Conservation (phyloP, 2,329 filamentous ascomycete genomes). For the Neocatenulostroma microsporum region DNA sequence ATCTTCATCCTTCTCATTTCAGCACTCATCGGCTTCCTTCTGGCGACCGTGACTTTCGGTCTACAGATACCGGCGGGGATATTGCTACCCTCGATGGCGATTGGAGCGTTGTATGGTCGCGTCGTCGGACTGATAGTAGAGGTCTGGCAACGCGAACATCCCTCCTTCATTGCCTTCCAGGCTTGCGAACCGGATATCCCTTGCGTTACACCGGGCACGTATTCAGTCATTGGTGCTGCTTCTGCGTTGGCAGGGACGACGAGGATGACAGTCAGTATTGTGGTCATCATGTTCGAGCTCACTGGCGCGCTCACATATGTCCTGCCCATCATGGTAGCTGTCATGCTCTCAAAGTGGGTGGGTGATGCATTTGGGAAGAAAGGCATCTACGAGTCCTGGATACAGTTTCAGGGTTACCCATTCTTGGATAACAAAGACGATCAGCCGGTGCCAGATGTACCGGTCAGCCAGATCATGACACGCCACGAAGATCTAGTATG, state of each 20-base stretch:
- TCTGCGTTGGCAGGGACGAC: constrained; percentile 91
- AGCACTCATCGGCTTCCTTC: constrained; percentile 71
- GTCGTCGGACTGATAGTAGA: constrained; percentile 84
- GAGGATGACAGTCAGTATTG: constrained; percentile 93
- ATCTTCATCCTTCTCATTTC: constrained; percentile 78
- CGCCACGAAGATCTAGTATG: constrained; percentile 82
- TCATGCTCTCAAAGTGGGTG: constrained; percentile 98
- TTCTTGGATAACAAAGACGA: constrained; percentile 91
- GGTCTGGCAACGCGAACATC: constrained; percentile 74
- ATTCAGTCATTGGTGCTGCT: constrained; percentile 91
- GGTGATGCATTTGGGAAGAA: constrained; percentile 88
- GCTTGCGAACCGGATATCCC: constrained; percentile 74
- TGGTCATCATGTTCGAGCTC: constrained; percentile 99
- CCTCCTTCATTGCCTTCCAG: constrained; percentile 66
- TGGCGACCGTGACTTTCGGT: constrained; percentile 84
- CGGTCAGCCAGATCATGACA: constrained; percentile 86
- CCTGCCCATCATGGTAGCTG: constrained; percentile 95
- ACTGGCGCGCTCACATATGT: constrained; percentile 95
- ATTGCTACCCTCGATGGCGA: constrained; percentile 90
- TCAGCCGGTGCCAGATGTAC: constrained; percentile 66
- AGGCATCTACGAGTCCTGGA: constrained; percentile 98
- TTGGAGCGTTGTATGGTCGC: constrained; percentile 82
- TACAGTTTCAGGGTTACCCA: constrained; percentile 89
- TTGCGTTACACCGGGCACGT: constrained; percentile 89
- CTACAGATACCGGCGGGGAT: constrained; percentile 92